These are phyloP conservation scores for Phlyctochytrium planicorne DNA, from an alignment of 192 early-diverging fungal genomes.

Conservation along the genomic window DNA sequence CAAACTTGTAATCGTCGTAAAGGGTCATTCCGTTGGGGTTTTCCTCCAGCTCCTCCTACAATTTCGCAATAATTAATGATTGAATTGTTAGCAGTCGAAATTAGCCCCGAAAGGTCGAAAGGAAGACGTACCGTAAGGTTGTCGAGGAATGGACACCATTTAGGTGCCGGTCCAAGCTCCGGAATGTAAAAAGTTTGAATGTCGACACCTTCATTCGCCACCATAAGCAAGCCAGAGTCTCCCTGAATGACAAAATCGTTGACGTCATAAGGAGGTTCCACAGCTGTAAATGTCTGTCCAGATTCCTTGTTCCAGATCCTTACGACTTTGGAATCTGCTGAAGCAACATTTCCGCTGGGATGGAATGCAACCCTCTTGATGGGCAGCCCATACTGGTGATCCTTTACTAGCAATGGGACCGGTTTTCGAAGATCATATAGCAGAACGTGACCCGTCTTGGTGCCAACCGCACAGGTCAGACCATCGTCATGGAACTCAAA, in stretches of 20 bases:
- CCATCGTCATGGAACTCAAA: conserved; percentile 85
- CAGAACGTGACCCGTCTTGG: conserved; percentile 85
- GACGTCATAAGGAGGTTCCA: conserved; percentile 88
- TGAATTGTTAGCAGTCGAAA: not conserved
- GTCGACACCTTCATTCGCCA: conserved; percentile 89
- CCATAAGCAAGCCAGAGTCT: conserved; percentile 81
- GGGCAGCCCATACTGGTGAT: conserved; percentile 96
- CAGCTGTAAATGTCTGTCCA: conserved; percentile 85
- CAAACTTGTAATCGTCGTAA: conserved; percentile 99
- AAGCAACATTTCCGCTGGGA: conserved; percentile 76
- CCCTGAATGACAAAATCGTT: conserved; percentile 88
- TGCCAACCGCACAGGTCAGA: conserved; percentile 81
- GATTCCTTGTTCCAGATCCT: conserved; percentile 88
- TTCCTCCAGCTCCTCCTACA: conserved; percentile 73
- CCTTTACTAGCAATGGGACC: conserved; percentile 84
- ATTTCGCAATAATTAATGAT: not conserved
- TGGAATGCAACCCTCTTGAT: conserved; percentile 86
- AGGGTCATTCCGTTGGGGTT: conserved; percentile 71
- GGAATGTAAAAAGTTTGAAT: conserved; percentile 94
- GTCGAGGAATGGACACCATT: conserved; percentile 92
- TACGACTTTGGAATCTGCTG: conserved; percentile 85
- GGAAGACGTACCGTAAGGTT: conserved; percentile 86
- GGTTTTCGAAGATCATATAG: conserved; percentile 90
- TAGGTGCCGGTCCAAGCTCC: conserved; percentile 85
- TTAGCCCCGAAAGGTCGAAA: not conserved